phyloP scores from a whole-genome alignment of 2,329 filamentous ascomycete species.

The Fusarium sacchari region DNA sequence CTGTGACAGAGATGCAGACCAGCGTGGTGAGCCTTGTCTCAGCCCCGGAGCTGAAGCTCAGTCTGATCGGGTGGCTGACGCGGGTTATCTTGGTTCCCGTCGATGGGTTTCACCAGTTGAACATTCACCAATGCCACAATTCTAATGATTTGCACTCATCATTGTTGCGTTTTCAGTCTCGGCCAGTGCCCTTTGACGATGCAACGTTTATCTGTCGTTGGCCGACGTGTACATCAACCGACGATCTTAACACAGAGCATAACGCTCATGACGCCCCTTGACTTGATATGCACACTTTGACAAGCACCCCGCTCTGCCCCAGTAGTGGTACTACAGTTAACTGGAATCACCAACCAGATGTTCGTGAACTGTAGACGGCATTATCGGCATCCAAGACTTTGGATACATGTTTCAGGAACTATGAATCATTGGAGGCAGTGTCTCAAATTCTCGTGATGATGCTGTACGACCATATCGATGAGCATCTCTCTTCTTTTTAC shows the following conservation, averaged over 20 bases:
- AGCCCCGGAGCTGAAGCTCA: conserved; percentile 26
- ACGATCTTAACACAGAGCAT: conserved; percentile 24
- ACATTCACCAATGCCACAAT: conserved; percentile 21
- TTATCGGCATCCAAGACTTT: conserved; percentile 4
- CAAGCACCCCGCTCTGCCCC: background rate
- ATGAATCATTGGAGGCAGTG: conserved; percentile 10
- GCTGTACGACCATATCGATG: conserved; percentile 3
- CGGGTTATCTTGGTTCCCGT: conserved; percentile 31
- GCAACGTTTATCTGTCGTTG: conserved; percentile 9
- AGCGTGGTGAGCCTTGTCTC: conserved; percentile 8
- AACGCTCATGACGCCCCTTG: conserved; percentile 1
- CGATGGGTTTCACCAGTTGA: conserved; percentile 30
- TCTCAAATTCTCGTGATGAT: conserved; percentile 27
- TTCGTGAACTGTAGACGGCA: conserved; percentile 2
- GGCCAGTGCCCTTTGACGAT: background rate
- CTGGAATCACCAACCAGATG: conserved; percentile 1
- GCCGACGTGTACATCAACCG: background rate
- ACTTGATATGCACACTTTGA: conserved; percentile 1
- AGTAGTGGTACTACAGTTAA: background rate
- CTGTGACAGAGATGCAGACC: conserved; percentile 3
- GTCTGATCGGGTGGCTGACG: conserved; percentile 29
- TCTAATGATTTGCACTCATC: background rate
- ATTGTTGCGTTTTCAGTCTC: background rate
- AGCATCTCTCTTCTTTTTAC: conserved; percentile 3
- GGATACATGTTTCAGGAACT: conserved; percentile 19